Base-by-base conservation (phyloP, 768 basidiomycete genomes). In the Rhodotorula taiwanensis region DNA sequence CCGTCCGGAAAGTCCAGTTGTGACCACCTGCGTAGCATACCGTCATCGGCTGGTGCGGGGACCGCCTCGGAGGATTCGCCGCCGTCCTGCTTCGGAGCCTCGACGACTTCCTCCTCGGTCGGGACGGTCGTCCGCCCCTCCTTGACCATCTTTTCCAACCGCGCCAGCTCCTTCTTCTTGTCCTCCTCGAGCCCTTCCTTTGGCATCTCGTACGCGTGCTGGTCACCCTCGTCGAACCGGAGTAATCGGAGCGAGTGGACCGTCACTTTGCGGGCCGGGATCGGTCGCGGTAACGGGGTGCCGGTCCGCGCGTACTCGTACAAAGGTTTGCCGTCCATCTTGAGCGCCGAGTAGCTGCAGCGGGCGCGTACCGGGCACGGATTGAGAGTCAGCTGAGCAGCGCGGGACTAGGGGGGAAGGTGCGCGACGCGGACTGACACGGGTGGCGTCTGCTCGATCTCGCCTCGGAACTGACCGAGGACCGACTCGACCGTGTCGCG, bases 321-420 rank as follows among this genome's bases (percentile, higher is more conserved):
- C 41, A 98, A 76, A 1, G 90, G 90, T 75, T 83, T 89, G 1
- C 95, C 95, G 69, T 98, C 92, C 93, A 98, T 98, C 76, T 98
- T 98, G 41, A 98, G 80, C 3, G 95, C 95, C 15, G 95, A 98
- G 77, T 93, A 99, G 74, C 94, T 97, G 73, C 33, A 52, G 45
- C 27, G 25, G 13, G 6, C 16, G 60, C 23, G 57, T 58, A 25
- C 15, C 13, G 28, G 15, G 2, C 44, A 3, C n/a, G 30, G n/a
- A 28, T 14, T 33, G 50, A 28, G 27, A 27, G 20, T 43, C 41
- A 54, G 39, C 21, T n/a, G n/a, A 16, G 6, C 6, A 13, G 43
- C 39, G 60, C 34, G 51, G 31, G 14, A 60, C 20, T 18, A 33
- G 55, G 48, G 57, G 33, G 47, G 58, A 41, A 39, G 5, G 28